A percentile compares a stretch with the other conserved stretches of the same genome.
These are phyloP conservation scores for Syncephalastrum contaminatum DNA, from an alignment of 371 early-diverging fungal genomes.

Conservation along the genomic window DNA sequence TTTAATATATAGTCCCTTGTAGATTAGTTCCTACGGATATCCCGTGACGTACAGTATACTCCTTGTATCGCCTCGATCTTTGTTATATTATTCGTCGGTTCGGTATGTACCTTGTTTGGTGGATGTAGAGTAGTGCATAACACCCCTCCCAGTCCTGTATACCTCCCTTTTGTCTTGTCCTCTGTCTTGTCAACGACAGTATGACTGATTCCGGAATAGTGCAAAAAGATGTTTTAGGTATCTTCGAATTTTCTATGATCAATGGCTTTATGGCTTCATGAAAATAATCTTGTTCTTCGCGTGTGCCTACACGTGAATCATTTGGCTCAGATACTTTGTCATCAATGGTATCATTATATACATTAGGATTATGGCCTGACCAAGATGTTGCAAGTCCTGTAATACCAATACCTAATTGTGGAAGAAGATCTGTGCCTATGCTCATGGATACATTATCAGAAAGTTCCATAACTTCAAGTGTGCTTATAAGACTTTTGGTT, in stretches of 20 bases:
- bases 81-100: too few species aligned
- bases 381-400: slow-evolving; percentile 7
- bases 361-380: neutral
- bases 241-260: slow-evolving; percentile 13
- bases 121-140: too few species aligned
- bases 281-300: slow-evolving; percentile 11
- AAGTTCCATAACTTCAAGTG: slow-evolving; percentile 6
- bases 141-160: too few species aligned
- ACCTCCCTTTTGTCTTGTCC: too few species aligned
- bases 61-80: too few species aligned
- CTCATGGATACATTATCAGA: neutral
- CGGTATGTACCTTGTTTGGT: too few species aligned
- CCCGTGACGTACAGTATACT: too few species aligned
- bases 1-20: too few species aligned
- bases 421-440: slow-evolving; percentile 11
- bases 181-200: too few species aligned
- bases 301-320: slow-evolving; percentile 16
- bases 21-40: too few species aligned
- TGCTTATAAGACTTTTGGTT: slow-evolving; percentile 4
- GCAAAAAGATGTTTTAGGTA: slow-evolving; percentile 12
- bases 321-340: slow-evolving; percentile 11
- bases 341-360: neutral
- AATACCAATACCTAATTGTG: slow-evolving; percentile 10
- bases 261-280: slow-evolving; percentile 3
- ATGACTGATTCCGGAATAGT: slow-evolving; percentile 10